These are phyloP conservation scores for Nephelium lappaceum DNA, from an alignment of 345 rosid genomes.

Conservation along the genomic window DNA sequence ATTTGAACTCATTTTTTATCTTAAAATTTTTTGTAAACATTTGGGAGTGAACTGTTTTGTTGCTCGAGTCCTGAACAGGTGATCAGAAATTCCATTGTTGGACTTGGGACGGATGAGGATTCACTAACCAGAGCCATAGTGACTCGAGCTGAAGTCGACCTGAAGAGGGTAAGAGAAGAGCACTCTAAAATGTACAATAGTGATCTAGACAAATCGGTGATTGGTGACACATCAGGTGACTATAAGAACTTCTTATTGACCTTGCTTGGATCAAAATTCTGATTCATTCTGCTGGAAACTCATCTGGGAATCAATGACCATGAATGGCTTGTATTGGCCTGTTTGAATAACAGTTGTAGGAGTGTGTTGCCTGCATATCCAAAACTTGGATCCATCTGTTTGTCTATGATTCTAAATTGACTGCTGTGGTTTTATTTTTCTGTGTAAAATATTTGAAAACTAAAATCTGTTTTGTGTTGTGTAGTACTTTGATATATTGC, in stretches of 20 bases:
- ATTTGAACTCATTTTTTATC: neutral
- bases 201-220: conserved; percentile 62
- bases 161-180: conserved; percentile 69
- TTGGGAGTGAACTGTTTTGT: neutral
- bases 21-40: neutral
- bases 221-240: conserved; percentile 80
- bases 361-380: neutral
- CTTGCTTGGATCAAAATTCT: conserved; percentile 65
- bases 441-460: neutral
- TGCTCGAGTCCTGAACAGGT: conserved; percentile 44
- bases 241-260: conserved; percentile 68
- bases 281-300: conserved; percentile 25
- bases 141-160: conserved; percentile 76
- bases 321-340: neutral
- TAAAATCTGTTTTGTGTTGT: neutral
- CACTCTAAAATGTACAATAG: conserved; percentile 51
- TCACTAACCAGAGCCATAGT: conserved; percentile 76
- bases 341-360: neutral
- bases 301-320: neutral
- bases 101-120: conserved; percentile 90
- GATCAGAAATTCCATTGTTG: conserved; percentile 50
- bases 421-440: neutral
- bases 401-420: neutral
- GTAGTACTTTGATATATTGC: neutral
- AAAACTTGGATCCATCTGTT: neutral